Conservation (phyloP, 2,329 filamentous ascomycete species). For the Ophiosphaerella korrae region DNA sequence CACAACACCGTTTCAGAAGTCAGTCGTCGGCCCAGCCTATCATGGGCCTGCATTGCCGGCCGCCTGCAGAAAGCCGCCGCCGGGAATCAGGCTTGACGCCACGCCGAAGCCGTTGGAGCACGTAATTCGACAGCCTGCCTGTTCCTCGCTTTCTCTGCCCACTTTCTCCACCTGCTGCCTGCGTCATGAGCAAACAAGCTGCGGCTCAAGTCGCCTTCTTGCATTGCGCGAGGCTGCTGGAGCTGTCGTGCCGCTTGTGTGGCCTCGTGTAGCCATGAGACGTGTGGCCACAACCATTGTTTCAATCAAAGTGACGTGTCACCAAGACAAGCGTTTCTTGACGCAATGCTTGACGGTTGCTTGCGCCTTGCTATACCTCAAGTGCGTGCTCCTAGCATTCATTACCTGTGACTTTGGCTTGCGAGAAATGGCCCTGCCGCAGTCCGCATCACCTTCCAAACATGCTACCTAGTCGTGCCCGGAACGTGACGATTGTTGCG, state of each 20-base stretch:
- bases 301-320: constrained; percentile 3
- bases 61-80: constrained; percentile 1
- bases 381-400: background rate
- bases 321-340: constrained; percentile 5
- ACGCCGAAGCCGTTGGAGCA: constrained; percentile 5
- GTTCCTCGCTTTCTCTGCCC: background rate
- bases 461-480: too few relatives aligned
- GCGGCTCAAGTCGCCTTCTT: background rate
- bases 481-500: background rate
- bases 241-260: background rate
- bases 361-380: background rate
- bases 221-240: constrained; percentile 1
- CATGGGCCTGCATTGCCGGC: background rate
- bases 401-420: background rate
- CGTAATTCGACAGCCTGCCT: constrained; percentile 3
- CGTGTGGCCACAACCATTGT: background rate
- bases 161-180: background rate
- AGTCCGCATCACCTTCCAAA: background rate
- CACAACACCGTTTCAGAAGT: constrained; percentile 3
- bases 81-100: constrained; percentile 1
- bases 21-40: background rate
- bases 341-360: background rate
- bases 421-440: background rate
- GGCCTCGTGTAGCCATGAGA: background rate
- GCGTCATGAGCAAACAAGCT: constrained; percentile 1